Evolutionary conservation across 2,329 filamentous ascomycete species (phyloP).

Genomic region (Venturia nashicola): DNA sequence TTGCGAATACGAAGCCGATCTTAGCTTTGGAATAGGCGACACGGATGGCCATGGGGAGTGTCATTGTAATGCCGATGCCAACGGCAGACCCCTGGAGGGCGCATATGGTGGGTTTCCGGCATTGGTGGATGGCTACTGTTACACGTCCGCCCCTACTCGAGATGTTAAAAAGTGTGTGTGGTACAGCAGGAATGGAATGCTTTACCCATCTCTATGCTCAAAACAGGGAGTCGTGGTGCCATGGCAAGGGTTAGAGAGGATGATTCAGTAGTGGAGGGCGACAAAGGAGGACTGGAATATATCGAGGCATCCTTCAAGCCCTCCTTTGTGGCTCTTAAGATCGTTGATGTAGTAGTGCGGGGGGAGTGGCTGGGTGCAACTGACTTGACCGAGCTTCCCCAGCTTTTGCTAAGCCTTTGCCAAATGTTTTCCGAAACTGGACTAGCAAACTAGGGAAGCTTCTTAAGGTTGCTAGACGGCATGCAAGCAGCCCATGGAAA

Average conservation of each 20-base stretch:
- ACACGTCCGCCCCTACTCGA: slow-evolving; percentile 29
- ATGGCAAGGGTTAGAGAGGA: slow-evolving; percentile 2
- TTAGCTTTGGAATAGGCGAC: slow-evolving; percentile 45
- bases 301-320: not conserved
- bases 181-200: not conserved
- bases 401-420: not conserved
- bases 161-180: not conserved
- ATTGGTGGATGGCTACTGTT: slow-evolving; percentile 42
- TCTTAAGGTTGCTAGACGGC: no score
- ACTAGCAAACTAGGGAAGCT: not conserved
- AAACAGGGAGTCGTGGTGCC: slow-evolving; percentile 7
- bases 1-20: slow-evolving; percentile 62
- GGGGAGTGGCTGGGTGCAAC: not conserved
- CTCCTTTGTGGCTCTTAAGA: not conserved
- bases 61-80: slow-evolving; percentile 47
- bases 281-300: not conserved
- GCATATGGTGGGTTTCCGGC: slow-evolving; percentile 44
- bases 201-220: slow-evolving; percentile 42
- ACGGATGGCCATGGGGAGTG: slow-evolving; percentile 43
- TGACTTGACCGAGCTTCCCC: not conserved
- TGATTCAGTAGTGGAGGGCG: not conserved
- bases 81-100: slow-evolving; percentile 45
- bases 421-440: not conserved
- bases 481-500: no score
- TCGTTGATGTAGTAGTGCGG: not conserved